Percentiles rank a stretch among this genome's conserved stretches.
Evolutionary conservation across 768 basidiomycete genomes (phyloP).

Genomic region (Phylloporus sp.): DNA sequence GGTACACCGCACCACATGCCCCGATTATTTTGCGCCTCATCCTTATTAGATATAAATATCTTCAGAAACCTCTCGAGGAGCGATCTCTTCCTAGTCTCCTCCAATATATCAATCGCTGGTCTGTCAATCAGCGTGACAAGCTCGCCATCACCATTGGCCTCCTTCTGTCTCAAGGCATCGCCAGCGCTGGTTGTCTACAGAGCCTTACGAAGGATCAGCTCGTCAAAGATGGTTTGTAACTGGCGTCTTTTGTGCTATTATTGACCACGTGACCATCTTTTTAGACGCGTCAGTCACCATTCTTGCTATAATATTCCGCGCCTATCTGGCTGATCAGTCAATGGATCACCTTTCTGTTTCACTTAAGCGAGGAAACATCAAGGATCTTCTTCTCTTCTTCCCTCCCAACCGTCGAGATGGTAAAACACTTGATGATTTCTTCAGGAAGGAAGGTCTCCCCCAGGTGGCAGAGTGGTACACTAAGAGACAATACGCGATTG

Average conservation of each 20-base stretch:
- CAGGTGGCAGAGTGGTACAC: conserved; percentile 92
- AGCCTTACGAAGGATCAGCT: conserved; percentile 91
- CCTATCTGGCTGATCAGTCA: conserved; percentile 75
- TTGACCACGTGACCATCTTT: conserved; percentile 8
- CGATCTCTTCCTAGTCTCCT: conserved; percentile 76
- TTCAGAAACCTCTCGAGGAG: conserved; percentile 94
- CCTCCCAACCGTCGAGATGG: conserved; percentile 76
- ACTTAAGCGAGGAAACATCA: conserved; percentile 83
- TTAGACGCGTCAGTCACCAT: conserved; percentile 76
- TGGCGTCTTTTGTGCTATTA: not conserved
- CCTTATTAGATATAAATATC: conserved; percentile 86
- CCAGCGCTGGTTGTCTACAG: conserved; percentile 70
- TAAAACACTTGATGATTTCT: conserved; percentile 77
- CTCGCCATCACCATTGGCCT: conserved; percentile 78
- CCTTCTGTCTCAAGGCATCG: conserved; percentile 80
- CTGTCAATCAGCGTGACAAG: conserved; percentile 72
- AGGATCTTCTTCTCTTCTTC: conserved; percentile 85
- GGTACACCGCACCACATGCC: conserved; percentile 44
- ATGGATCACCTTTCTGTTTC: conserved; percentile 85
- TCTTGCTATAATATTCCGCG: conserved; percentile 73
- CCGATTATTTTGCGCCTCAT: conserved; percentile 4
- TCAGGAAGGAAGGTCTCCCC: conserved; percentile 73
- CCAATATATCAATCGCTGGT: conserved; percentile 89
- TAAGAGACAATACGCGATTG: conserved; percentile 80
- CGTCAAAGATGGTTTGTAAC: conserved; percentile 78